Base-by-base conservation (phyloP, 805 yeast genomes). In the Dipodascus albidus region DNA sequence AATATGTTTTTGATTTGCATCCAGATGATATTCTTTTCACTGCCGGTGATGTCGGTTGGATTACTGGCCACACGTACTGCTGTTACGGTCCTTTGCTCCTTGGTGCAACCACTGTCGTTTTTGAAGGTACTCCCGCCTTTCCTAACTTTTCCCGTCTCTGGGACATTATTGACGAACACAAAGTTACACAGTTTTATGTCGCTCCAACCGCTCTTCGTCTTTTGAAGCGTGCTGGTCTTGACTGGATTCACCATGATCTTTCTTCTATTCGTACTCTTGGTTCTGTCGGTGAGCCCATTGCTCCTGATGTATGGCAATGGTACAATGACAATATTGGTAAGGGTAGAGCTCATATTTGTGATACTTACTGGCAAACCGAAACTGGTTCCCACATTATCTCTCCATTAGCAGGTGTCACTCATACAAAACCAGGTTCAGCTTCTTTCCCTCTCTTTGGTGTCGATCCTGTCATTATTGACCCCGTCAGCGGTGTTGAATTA, bases 241-340 rank as follows among this genome's bases (percentile, higher is more conserved):
- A 79, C 41, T 82, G 76, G 65, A 83, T 88, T 64, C 79, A 83
- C 60, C 41, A 50, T 27, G 88, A 86, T 66, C 77, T 87, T 58
- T 79, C 84, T 11, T 79, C 89, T 8, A 69, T 88, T 60, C 81
- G 96, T 68, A 86, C 87, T 22, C 76, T 88, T 59, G 96, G 96
- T 55, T 85, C 96, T 19, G 96, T 89, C 54, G 96, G 96, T 70
- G 96, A 89, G 73, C 96, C 96, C 60, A 88, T 88, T 67, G 87
- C 96, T 44, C 85, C 91, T 52, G 96, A 89, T 67, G 81, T 88
- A 61, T 89, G 96, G 96, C 88, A 86, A 66, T 88, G 96, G 96
- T 88, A 87, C 70, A 80, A 85, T 65, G 89, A 87, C 60, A 79
- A 84, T 64, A 82, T 88, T 62, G 96, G 96, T 64, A 82, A 87